Base-by-base conservation (phyloP, 2,329 filamentous ascomycete genomes). In the Colletotrichum tanaceti region DNA sequence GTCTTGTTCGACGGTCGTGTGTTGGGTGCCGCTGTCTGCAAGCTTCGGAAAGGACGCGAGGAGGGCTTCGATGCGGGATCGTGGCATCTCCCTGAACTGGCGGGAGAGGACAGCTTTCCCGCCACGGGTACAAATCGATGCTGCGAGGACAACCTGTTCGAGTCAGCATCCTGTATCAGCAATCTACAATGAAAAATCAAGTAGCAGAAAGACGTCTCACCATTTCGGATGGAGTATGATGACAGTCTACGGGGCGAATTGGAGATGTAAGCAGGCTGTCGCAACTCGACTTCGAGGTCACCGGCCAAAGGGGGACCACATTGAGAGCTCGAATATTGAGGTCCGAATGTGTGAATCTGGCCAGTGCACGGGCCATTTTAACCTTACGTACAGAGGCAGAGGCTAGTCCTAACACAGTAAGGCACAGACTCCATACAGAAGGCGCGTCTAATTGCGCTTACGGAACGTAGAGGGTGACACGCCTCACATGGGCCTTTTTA, bases 1-100 rank as follows among this genome's bases (percentile, higher is more conserved):
- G 85, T 99, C 97, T 83, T 98, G 94, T 83, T 99, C 96, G 76
- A 98, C 94, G 6, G 93, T 99, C 35, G 96, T 99, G 82, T 99
- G 96, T 82, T 99, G 96, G 60, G 94, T 98, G 70, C 94, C 93
- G 71, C 93, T 94, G 81, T 98, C 94, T 76, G 96, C 94, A 67
- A 98, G 92, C 84, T 99, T 99, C 64, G 96, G 97, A 79, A 99
- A 98, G 11, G 95, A 97, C 72, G 97, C 96, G 65, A 99, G 91
- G 65, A 99, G 90, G 65, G 93, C 96, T 86, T 99, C 97, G 78
- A 99, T 94, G 78, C 97, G 90, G 58, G 97, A 98, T 79, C 96
- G 90, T 80, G 95, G 93, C 89, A 99, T 98, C 84, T 98, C 95
- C 75, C 95, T 91, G 82, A 99, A 99, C 83, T 98, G 94, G 77